Evolutionary conservation across 1,284 basidiomycete genomes (phyloP).

Genomic region (Coniferiporia weirii): DNA sequence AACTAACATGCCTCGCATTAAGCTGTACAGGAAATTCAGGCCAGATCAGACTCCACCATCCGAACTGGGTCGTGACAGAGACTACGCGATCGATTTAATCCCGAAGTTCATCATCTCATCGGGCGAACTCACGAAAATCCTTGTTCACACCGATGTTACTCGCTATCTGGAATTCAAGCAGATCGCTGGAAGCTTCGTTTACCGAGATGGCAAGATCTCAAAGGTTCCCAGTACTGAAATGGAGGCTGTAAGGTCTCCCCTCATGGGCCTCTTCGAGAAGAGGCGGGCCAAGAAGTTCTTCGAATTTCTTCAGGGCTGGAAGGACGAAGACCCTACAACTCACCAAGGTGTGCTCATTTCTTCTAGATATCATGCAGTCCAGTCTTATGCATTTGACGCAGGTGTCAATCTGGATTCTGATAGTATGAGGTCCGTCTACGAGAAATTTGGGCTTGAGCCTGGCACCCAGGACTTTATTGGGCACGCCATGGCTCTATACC

Average conservation of each 20-base stretch:
- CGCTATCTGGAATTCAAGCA: conserved; percentile 99
- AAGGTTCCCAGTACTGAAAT: conserved; percentile 98
- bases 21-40: conserved; percentile 98
- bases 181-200: conserved; percentile 97
- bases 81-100: conserved; percentile 94
- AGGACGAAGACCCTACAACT: conserved; percentile 88
- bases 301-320: conserved; percentile 94
- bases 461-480: conserved; percentile 99
- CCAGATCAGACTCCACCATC: conserved; percentile 64
- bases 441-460: conserved; percentile 95
- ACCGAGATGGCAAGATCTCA: conserved; percentile 93
- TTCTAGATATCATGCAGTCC: conserved; percentile 2
- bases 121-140: conserved; percentile 96
- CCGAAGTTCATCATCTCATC: conserved; percentile 98
- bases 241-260: conserved; percentile 90
- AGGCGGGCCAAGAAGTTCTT: conserved; percentile 98
- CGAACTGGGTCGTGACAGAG: conserved; percentile 88
- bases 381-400: conserved; percentile 29
- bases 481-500: conserved; percentile 98
- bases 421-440: conserved; percentile 90
- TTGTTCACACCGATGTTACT: conserved; percentile 98
- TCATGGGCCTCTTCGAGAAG: conserved; percentile 99
- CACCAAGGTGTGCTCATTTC: conserved; percentile 74
- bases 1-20: conserved; percentile 19
- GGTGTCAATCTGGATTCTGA: conserved; percentile 84